Conservation (phyloP, 768 basidiomycete genomes). For the Kwoniella heveanensis region DNA sequence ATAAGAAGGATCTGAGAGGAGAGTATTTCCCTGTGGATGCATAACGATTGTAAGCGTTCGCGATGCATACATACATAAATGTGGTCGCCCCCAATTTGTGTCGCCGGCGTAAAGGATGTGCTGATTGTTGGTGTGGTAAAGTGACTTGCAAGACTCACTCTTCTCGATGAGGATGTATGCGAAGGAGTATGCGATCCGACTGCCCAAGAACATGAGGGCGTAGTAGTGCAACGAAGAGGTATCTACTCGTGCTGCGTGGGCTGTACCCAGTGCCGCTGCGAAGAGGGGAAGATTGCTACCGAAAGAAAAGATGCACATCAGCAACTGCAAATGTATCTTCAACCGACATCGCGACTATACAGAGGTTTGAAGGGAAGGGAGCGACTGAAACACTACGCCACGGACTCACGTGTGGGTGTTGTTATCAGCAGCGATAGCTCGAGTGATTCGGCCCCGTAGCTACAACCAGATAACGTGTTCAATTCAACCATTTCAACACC, state of each 20-base stretch:
- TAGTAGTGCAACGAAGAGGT: constrained; percentile 24
- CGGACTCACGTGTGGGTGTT: constrained; percentile 33
- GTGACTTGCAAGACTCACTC: constrained; percentile 29
- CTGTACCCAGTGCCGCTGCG: constrained; percentile 36
- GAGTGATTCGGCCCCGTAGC: constrained; percentile 24
- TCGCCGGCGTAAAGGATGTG: no score
- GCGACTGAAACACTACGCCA: no score
- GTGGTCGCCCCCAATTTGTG: no score
- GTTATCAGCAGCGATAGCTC: constrained; percentile 37
- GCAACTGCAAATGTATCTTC: no score
- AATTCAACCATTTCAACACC: no score
- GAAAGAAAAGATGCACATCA: no score
- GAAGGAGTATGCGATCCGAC: constrained; percentile 33
- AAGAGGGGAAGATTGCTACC: constrained; percentile 34
- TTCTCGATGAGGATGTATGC: constrained; percentile 37
- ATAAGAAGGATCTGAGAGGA: constrained; percentile 20
- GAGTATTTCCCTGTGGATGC: constrained; percentile 22
- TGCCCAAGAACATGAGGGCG: constrained; percentile 25
- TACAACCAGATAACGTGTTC: background rate
- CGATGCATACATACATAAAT: no score
- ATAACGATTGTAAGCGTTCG: no score
- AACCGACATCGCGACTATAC: no score
- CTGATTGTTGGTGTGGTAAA: no score
- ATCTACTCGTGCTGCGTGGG: constrained; percentile 35
- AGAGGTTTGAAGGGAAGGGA: background rate